Evolutionary conservation across 192 early-diverging fungal species (phyloP).

Genomic region (Radiomyces spectabilis): DNA sequence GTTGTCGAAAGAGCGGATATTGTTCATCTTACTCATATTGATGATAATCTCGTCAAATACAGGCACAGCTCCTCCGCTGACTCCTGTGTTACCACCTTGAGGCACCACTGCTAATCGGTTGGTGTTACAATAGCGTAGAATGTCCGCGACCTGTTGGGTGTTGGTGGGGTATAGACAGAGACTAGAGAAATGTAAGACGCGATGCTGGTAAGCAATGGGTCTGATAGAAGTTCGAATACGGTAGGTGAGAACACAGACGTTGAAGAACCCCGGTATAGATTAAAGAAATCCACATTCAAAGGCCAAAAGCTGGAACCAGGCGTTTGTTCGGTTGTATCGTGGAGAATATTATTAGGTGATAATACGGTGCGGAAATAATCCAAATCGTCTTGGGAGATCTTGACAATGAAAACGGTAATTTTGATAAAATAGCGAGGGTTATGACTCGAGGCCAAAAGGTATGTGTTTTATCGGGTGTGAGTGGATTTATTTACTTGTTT

Average conservation of each 20-base stretch:
- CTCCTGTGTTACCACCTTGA: slow-evolving; percentile 96
- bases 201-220: not conserved
- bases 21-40: slow-evolving; percentile 69
- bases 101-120: slow-evolving; percentile 85
- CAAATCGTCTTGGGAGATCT: slow-evolving; percentile 47
- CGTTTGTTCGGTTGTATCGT: slow-evolving; percentile 36
- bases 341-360: slow-evolving; percentile 20
- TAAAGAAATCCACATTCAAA: slow-evolving; percentile 86
- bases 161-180: slow-evolving; percentile 81
- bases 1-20: slow-evolving; percentile 57
- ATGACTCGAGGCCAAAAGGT: no score
- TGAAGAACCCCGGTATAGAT: slow-evolving; percentile 82
- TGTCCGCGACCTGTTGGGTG: slow-evolving; percentile 69
- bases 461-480: no score
- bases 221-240: not conserved
- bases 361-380: slow-evolving; percentile 46
- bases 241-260: no score
- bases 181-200: no score
- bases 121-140: slow-evolving; percentile 81
- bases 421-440: no score
- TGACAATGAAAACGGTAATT: no score
- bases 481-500: no score
- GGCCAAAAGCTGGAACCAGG: slow-evolving; percentile 36
- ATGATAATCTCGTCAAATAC: slow-evolving; percentile 94
- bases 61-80: slow-evolving; percentile 89